A percentile compares a stretch with the other conserved stretches of the same genome.
These are phyloP conservation scores for Plectosphaerella plurivora DNA, from an alignment of 2,329 filamentous ascomycete genomes.

Conservation along the genomic window DNA sequence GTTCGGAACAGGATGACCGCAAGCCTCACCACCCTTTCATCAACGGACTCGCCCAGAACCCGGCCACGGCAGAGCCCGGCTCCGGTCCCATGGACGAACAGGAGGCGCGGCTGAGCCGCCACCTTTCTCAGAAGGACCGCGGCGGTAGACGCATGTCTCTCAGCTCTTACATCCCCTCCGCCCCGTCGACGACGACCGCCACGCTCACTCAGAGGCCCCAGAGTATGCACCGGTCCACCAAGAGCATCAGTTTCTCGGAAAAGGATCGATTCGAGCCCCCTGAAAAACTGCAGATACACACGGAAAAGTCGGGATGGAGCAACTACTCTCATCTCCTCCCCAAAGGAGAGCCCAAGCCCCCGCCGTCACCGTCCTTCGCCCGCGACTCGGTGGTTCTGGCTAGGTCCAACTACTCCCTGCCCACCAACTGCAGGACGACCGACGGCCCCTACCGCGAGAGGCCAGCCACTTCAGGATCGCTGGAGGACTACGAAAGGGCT, in stretches of 20 bases:
- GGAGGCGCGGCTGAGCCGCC: background rate
- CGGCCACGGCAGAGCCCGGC: background rate
- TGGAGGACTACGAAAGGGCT: slow-evolving; percentile 2
- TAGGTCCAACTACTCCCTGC: slow-evolving; percentile 13
- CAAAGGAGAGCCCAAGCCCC: slow-evolving; percentile 3
- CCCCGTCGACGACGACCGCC: slow-evolving; percentile 1
- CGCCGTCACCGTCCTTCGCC: slow-evolving; percentile 8
- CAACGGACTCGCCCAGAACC: slow-evolving; percentile 1
- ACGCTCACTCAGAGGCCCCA: background rate
- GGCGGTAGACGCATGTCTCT: slow-evolving; percentile 8
- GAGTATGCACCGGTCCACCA: slow-evolving; percentile 1
- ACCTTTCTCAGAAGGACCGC: slow-evolving; percentile 2
- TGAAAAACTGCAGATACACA: no score
- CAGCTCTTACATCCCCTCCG: slow-evolving; percentile 8
- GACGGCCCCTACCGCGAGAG: background rate
- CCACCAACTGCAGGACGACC: slow-evolving; percentile 1
- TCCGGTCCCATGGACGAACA: background rate
- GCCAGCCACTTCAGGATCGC: background rate
- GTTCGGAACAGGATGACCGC: background rate
- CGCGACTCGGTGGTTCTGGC: slow-evolving; percentile 17
- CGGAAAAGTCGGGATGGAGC: background rate
- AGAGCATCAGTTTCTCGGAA: background rate
- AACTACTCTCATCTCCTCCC: slow-evolving; percentile 6
- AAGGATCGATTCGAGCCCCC: no score
- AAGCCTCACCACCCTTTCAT: slow-evolving; percentile 1